phyloP scores from a whole-genome alignment of 139 green algal genomes.

The Eudorina sp. region DNA sequence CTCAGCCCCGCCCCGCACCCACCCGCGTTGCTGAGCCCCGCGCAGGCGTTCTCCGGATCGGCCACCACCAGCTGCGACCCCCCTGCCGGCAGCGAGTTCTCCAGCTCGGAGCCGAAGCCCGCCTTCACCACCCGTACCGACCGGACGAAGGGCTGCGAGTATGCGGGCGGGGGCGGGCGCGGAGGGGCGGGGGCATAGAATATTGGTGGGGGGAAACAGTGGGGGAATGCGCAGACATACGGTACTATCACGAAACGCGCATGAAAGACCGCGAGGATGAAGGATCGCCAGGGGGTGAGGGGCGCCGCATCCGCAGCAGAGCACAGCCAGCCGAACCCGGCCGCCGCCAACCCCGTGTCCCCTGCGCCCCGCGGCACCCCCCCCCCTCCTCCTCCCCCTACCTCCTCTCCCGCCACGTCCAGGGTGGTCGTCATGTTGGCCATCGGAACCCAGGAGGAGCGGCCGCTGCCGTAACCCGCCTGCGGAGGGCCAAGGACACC shows the following conservation, averaged over 20 bases:
- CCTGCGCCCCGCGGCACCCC: background rate
- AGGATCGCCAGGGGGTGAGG: too few relatives aligned
- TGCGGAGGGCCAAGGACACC: too few relatives aligned
- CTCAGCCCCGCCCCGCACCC: slow-evolving; percentile 12
- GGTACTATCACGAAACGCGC: too few relatives aligned
- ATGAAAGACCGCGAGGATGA: too few relatives aligned
- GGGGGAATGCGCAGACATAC: background rate
- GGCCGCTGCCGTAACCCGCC: too few relatives aligned
- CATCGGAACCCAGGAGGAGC: background rate
- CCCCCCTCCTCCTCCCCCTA: background rate
- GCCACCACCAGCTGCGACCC: background rate
- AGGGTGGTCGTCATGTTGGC: slow-evolving; percentile 27
- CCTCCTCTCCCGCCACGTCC: background rate
- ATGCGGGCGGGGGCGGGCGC: background rate
- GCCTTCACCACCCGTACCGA: slow-evolving; percentile 29
- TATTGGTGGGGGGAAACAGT: background rate
- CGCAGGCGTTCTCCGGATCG: slow-evolving; percentile 17
- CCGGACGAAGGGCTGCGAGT: slow-evolving; percentile 15
- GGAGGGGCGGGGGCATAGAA: background rate
- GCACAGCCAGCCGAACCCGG: too few relatives aligned
- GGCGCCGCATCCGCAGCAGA: too few relatives aligned
- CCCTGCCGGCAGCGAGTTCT: background rate
- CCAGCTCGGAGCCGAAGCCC: background rate
- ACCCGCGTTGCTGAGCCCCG: slow-evolving; percentile 14
- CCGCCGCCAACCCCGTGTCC: background rate